Percentiles rank a stretch among this genome's conserved stretches.
Evolutionary conservation across 164 flowering plant genomes (phyloP).

Genomic region (Aristolochia fimbriata): DNA sequence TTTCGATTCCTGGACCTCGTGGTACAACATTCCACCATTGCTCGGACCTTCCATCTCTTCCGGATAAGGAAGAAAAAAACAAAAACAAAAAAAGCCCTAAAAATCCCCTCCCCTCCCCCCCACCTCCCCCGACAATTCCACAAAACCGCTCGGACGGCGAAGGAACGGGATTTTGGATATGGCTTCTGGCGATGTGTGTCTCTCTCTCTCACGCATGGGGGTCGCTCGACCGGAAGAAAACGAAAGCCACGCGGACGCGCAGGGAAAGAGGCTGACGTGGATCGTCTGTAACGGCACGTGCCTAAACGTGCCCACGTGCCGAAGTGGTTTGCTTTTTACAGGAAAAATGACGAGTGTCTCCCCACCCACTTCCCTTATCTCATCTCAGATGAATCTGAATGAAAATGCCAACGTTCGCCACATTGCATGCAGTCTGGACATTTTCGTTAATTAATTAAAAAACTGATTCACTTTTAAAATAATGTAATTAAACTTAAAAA

Average conservation of each 20-base stretch:
- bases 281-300: not conserved
- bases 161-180: too few relatives aligned
- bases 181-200: not conserved
- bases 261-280: constrained; percentile 1
- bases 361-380: too few relatives aligned
- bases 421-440: too few relatives aligned
- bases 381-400: too few relatives aligned
- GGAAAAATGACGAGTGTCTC: too few relatives aligned
- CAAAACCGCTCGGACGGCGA: too few relatives aligned
- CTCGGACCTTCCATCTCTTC: constrained; percentile 26
- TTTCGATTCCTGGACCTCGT: constrained; percentile 94
- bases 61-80: not conserved
- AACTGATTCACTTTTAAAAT: too few relatives aligned
- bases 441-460: too few relatives aligned
- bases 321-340: too few relatives aligned
- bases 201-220: not conserved
- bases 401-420: too few relatives aligned
- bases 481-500: too few relatives aligned
- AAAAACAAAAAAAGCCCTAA: not conserved
- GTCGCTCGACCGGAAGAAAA: not conserved
- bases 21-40: constrained; percentile 95
- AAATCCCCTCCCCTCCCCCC: not conserved
- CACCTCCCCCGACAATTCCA: too few relatives aligned
- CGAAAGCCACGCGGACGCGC: not conserved
- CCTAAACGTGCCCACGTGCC: not conserved